Conservation (phyloP, 192 early-diverging fungal genomes). For the Coemansia sp. region DNA sequence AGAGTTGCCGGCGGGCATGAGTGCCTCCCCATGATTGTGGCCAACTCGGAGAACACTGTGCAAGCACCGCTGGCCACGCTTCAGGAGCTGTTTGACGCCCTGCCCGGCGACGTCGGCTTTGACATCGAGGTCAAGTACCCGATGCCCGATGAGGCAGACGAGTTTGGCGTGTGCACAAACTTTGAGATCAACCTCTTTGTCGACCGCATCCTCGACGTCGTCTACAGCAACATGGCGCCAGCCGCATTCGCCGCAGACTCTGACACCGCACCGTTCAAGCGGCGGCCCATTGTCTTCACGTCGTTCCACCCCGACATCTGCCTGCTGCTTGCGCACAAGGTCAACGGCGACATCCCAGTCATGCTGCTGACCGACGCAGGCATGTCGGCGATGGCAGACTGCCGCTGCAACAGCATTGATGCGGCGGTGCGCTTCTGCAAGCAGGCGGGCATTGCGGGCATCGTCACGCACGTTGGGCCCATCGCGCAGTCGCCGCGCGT, state of each 20-base stretch:
- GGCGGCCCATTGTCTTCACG: constrained; percentile 84
- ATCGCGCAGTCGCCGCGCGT: constrained; percentile 73
- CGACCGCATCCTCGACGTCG: constrained; percentile 76
- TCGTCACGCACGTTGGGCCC: constrained; percentile 72
- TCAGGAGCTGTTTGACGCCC: constrained; percentile 67
- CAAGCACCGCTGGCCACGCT: constrained; percentile 87
- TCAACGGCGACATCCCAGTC: constrained; percentile 77
- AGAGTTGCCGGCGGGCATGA: constrained; percentile 5
- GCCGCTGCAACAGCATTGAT: constrained; percentile 75
- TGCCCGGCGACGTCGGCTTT: constrained; percentile 76
- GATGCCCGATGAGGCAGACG: constrained; percentile 84
- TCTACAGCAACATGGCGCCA: constrained; percentile 52
- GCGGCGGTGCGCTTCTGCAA: constrained; percentile 76
- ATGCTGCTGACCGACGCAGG: constrained; percentile 89
- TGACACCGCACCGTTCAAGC: constrained; percentile 1
- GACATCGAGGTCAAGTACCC: constrained; percentile 98
- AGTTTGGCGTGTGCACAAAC: constrained; percentile 60
- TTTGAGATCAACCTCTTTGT: constrained; percentile 85
- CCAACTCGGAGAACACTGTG: constrained; percentile 76
- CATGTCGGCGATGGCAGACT: constrained; percentile 66
- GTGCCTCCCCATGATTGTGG: constrained; percentile 56
- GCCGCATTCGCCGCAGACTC: constrained; percentile 3
- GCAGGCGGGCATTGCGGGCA: constrained; percentile 66
- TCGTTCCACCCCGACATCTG: constrained; percentile 91
- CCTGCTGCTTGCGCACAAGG: constrained; percentile 79